phyloP scores from a whole-genome alignment of 768 basidiomycete species.

The Mycena latifolia region DNA sequence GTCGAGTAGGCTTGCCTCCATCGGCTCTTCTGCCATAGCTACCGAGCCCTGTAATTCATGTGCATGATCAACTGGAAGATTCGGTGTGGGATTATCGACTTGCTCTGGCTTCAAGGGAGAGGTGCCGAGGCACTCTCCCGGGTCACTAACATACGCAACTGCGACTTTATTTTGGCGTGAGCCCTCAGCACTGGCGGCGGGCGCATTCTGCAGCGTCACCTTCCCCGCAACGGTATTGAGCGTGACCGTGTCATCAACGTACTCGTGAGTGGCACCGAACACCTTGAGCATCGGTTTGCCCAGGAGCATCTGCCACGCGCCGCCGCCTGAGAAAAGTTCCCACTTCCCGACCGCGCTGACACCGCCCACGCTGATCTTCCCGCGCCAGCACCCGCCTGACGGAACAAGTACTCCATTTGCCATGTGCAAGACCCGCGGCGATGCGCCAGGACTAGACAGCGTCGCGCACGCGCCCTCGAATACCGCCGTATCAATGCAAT shows the following conservation, averaged over 20 bases:
- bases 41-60: not conserved
- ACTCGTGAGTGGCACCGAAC: constrained; percentile 29
- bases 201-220: constrained; percentile 6
- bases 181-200: constrained; percentile 13
- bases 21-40: not conserved
- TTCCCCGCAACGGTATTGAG: constrained; percentile 6
- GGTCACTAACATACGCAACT: constrained; percentile 25
- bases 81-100: not conserved
- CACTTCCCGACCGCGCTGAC: constrained; percentile 18
- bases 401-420: constrained; percentile 43
- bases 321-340: constrained; percentile 39
- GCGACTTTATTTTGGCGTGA: constrained; percentile 27
- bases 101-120: constrained; percentile 27
- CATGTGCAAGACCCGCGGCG: constrained; percentile 40
- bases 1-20: not conserved
- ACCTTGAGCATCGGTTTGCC: constrained; percentile 35
- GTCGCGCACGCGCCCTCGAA: not conserved
- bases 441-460: constrained; percentile 6
- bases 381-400: constrained; percentile 38
- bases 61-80: constrained; percentile 11
- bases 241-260: constrained; percentile 15
- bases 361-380: constrained; percentile 31
- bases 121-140: constrained; percentile 23
- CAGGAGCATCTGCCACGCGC: constrained; percentile 31
- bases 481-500: constrained; percentile 2